Conservation (phyloP, 768 basidiomycete genomes). For the Russula lepida region DNA sequence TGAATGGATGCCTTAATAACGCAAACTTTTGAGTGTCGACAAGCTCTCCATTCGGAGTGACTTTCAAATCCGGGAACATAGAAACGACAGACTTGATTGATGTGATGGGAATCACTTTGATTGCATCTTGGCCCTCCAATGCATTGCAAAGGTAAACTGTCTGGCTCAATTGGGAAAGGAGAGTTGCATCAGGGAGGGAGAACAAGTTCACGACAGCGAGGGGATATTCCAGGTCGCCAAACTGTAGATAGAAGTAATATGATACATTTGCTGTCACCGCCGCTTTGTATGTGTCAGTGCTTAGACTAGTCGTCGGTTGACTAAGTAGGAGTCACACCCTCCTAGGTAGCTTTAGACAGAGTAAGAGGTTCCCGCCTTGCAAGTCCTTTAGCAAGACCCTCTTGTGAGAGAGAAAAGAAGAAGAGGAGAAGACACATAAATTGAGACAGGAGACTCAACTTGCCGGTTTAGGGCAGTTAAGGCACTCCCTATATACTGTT, state of each 20-base stretch:
- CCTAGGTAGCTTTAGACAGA: too few species aligned
- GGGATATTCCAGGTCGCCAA: not conserved
- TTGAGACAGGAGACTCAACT: too few species aligned
- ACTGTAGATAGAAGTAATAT: not conserved
- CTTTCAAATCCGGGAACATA: not conserved
- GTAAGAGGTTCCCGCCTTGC: too few species aligned
- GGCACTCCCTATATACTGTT: too few species aligned
- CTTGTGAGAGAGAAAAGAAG: too few species aligned
- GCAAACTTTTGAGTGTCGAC: not conserved
- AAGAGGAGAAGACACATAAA: too few species aligned
- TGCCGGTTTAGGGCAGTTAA: too few species aligned
- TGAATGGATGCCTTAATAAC: not conserved
- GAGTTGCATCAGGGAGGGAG: not conserved
- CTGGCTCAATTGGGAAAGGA: not conserved
- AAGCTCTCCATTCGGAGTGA: not conserved
- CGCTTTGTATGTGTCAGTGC: too few species aligned
- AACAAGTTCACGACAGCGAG: not conserved
- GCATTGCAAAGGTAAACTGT: not conserved
- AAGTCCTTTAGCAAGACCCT: too few species aligned
- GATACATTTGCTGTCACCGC: too few species aligned
- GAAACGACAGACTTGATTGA: not conserved
- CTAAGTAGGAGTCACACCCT: too few species aligned
- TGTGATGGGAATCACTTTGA: not conserved
- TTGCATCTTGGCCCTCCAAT: not conserved
- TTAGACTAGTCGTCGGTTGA: too few species aligned